Conservation (phyloP, 116 monocot species). For the Zostera marina region DNA sequence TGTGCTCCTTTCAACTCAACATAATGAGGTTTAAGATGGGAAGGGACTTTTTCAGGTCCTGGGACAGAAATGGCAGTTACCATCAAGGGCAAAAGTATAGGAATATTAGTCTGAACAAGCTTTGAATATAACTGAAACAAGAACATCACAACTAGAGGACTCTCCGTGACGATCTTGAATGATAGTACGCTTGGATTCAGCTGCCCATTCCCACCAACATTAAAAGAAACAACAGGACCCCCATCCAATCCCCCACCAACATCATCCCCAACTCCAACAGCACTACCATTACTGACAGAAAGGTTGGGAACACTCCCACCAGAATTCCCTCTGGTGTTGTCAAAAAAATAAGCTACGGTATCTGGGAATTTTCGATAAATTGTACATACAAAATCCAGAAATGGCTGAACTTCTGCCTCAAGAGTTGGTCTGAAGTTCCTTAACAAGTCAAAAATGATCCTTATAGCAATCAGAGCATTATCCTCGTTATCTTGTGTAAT, state of each 20-base stretch:
- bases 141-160: slow-evolving; percentile 94
- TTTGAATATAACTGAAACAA: slow-evolving; percentile 87
- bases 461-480: slow-evolving; percentile 75
- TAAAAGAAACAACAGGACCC: slow-evolving; percentile 8
- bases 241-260: slow-evolving; percentile 28
- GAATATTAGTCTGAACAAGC: slow-evolving; percentile 97
- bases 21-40: slow-evolving; percentile 61
- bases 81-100: slow-evolving; percentile 76
- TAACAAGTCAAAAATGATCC: slow-evolving; percentile 93
- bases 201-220: slow-evolving; percentile 31
- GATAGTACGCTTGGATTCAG: slow-evolving; percentile 83
- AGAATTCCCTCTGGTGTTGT: slow-evolving; percentile 1
- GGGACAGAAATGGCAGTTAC: slow-evolving; percentile 76
- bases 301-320: not conserved
- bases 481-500: slow-evolving; percentile 95
- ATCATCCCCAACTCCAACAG: slow-evolving; percentile 2
- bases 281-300: not conserved
- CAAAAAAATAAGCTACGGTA: slow-evolving; percentile 70
- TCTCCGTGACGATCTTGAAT: slow-evolving; percentile 95
- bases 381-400: slow-evolving; percentile 71
- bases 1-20: slow-evolving; percentile 89
- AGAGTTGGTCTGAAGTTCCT: slow-evolving; percentile 91
- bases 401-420: slow-evolving; percentile 95
- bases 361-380: slow-evolving; percentile 75
- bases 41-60: slow-evolving; percentile 76